phyloP scores from a whole-genome alignment of 306 rosid species.

The Quercus agrifolia region DNA sequence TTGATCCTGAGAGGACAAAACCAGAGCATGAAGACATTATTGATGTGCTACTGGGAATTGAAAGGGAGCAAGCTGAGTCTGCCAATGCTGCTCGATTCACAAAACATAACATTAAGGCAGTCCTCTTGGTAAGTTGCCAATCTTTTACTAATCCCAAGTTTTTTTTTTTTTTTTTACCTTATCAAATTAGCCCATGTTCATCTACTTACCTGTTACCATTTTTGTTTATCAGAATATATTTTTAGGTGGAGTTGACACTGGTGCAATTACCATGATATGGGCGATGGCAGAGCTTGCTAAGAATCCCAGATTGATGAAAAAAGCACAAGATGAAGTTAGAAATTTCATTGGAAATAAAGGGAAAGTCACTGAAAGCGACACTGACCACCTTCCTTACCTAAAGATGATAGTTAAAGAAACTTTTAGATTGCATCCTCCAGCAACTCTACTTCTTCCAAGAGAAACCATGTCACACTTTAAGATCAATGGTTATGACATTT shows the following conservation, averaged over 20 bases:
- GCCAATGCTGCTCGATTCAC: background rate
- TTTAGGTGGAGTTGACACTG: slow-evolving; percentile 37
- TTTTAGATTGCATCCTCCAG: slow-evolving; percentile 45
- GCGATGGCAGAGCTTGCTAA: slow-evolving; percentile 35
- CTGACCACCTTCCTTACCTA: slow-evolving; percentile 21
- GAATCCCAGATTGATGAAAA: slow-evolving; percentile 32
- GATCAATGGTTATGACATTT: slow-evolving; percentile 26
- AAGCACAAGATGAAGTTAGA: slow-evolving; percentile 32
- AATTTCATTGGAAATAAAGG: background rate
- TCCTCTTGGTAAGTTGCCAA: slow-evolving; percentile 27
- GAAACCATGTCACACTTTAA: slow-evolving; percentile 24
- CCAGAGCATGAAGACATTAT: slow-evolving; percentile 34
- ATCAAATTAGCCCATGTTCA: no score
- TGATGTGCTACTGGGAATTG: slow-evolving; percentile 32
- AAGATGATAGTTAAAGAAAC: slow-evolving; percentile 42
- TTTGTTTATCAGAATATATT: slow-evolving; percentile 30
- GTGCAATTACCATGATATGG: slow-evolving; percentile 34
- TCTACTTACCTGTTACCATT: background rate
- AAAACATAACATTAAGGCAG: slow-evolving; percentile 32
- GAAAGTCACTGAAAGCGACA: slow-evolving; percentile 27
- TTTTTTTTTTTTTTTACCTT: background rate
- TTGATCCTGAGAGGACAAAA: background rate
- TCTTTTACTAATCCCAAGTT: background rate
- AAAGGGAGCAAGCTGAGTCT: slow-evolving; percentile 28
- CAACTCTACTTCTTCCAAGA: slow-evolving; percentile 35